Percentiles rank a stretch among this genome's conserved stretches.
Evolutionary conservation across 169 alveolate species (phyloP).

Genomic region (Plasmodium vivax): DNA sequence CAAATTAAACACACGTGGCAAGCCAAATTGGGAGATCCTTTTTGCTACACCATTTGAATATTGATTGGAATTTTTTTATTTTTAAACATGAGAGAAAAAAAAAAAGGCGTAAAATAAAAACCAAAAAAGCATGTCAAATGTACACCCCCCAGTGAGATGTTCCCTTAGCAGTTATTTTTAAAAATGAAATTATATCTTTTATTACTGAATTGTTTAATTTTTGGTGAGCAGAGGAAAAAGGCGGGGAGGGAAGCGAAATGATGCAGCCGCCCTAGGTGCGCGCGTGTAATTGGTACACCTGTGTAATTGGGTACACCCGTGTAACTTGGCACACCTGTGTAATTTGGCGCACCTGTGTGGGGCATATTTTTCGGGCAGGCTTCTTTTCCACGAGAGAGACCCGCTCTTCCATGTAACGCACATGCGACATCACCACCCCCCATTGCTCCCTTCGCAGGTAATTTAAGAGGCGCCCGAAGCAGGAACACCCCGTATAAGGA

Average conservation of each 20-base stretch:
- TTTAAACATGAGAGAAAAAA: constrained; percentile 33
- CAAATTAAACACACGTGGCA: background rate
- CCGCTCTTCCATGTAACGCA: background rate
- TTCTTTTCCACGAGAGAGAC: background rate
- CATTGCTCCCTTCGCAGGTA: constrained; percentile 3
- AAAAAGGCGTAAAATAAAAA: background rate
- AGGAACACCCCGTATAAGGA: constrained; percentile 11
- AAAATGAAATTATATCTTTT: constrained; percentile 43
- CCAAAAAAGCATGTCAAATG: background rate
- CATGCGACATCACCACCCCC: background rate
- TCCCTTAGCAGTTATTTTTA: constrained; percentile 2
- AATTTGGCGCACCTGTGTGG: background rate
- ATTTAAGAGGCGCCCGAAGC: constrained; percentile 32
- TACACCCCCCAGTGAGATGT: constrained; percentile 31
- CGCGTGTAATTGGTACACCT: too few species aligned
- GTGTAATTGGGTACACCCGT: too few species aligned
- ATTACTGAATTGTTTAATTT: constrained; percentile 45
- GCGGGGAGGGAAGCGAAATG: background rate
- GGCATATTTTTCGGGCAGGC: background rate
- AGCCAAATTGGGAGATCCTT: background rate
- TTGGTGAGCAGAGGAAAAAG: constrained; percentile 26
- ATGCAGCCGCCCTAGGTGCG: background rate
- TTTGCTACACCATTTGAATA: background rate
- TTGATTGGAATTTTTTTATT: background rate
- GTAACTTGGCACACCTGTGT: too few species aligned